phyloP scores from a whole-genome alignment of 169 alveolate species.

The Cryptosporidium ryanae region DNA sequence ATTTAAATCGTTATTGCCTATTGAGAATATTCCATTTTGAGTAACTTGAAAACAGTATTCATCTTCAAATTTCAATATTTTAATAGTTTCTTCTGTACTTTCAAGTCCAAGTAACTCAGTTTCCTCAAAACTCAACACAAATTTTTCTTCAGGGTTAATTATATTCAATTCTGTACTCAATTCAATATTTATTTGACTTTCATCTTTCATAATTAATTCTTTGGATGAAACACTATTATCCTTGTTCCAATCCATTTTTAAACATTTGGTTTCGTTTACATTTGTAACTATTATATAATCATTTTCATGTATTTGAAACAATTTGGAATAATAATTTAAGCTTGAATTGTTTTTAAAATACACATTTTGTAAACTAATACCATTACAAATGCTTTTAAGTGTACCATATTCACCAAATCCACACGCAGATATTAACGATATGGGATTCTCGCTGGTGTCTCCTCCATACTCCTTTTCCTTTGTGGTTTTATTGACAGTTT shows the following conservation, averaged over 20 bases:
- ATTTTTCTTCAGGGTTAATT: background rate
- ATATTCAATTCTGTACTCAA: background rate
- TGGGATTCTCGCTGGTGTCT: background rate
- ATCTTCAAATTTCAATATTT: background rate
- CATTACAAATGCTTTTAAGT: constrained; percentile 45
- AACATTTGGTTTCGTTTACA: constrained; percentile 9
- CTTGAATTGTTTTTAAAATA: constrained; percentile 3
- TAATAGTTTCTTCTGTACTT: constrained; percentile 41
- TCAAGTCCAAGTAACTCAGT: constrained; percentile 27
- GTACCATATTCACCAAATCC: constrained; percentile 68
- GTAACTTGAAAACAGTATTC: constrained; percentile 34
- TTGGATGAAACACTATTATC: background rate
- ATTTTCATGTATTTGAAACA: background rate
- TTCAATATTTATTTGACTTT: background rate
- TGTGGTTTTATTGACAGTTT: background rate
- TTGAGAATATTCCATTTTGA: constrained; percentile 18
- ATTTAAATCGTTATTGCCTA: background rate
- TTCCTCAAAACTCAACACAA: constrained; percentile 12
- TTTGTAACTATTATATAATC: constrained; percentile 5
- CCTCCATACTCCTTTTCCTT: constrained; percentile 3
- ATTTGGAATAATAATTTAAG: background rate
- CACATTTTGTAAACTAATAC: constrained; percentile 23
- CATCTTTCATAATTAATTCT: background rate
- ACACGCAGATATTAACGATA: constrained; percentile 48
- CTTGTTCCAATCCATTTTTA: constrained; percentile 11